Base-by-base conservation (phyloP, 352 stramenopile genomes). In the Phytophthora cajani region DNA sequence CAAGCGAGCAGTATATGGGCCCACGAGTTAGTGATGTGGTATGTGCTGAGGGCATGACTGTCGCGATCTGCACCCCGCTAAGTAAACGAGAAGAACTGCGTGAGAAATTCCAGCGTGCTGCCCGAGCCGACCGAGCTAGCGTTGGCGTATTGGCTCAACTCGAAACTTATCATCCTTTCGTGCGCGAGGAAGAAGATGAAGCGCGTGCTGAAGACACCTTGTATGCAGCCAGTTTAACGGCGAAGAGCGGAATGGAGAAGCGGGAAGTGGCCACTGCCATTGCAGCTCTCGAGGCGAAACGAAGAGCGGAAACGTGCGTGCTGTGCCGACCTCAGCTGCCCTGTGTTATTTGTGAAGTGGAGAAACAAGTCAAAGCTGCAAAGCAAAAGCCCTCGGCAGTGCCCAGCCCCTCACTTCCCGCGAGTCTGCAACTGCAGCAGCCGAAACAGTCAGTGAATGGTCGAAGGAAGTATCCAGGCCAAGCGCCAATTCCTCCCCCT, bases 91-190 rank as follows among this genome's bases (percentile, higher is more conserved):
- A 81, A 0, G 71, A 81, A 40, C 25, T 93, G 54, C 79, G 78
- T 19, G 83, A 91, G 25, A 83, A 77, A 4, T 92, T 86, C 32
- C 64, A 79, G 38, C 84, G 84, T 17, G 84, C 84, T 7, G 61
- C 88, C 9, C 79, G 84, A 30, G 82, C 81, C 11, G 82, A 95
- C 47, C 72, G 71, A 3, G 76, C 74, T 1, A 81, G 55, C 71
- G 21, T 83, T 8, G 79, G 67, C 59, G 68, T 91, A 2, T 63
- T 95, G 2, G 42, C 85, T 44, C 85, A 95, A 53, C 64, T 92
- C 27, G 84, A 89, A 44, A 90, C 85, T 3, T 94, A 87, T 58
- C 85, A 92, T 30, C 62, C 79, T 54, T 92, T 84, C 58, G 61
- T 81, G 11, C 49, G 63, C 16, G 67, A 79, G 14, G 67, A 73